A percentile compares a stretch with the other conserved stretches of the same genome.
Evolutionary conservation across 2,329 filamentous ascomycete species (phyloP).

Genomic region (Aspergillus pseudotamarii): DNA sequence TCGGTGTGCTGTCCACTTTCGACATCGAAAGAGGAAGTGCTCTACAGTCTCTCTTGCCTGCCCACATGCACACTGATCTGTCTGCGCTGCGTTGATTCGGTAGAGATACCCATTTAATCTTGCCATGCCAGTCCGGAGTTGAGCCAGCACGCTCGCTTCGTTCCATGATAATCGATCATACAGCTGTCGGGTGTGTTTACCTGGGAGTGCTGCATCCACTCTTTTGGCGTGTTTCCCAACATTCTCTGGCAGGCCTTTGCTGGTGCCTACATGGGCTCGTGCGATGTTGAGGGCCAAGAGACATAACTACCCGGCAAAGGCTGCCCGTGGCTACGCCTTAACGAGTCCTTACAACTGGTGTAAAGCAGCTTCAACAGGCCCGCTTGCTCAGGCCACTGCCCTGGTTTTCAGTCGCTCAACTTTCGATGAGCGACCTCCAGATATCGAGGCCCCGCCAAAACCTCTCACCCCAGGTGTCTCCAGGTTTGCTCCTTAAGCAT

Average conservation of each 20-base stretch:
- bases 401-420: too few relatives aligned
- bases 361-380: too few relatives aligned
- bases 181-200: conserved; percentile 31
- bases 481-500: too few relatives aligned
- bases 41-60: neutral
- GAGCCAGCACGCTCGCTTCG: conserved; percentile 27
- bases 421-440: too few relatives aligned
- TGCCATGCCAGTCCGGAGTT: conserved; percentile 31
- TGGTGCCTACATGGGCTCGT: conserved; percentile 21
- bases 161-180: conserved; percentile 27
- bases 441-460: too few relatives aligned
- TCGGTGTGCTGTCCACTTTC: conserved; percentile 28
- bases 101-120: conserved; percentile 34
- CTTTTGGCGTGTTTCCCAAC: conserved; percentile 28
- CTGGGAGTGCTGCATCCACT: conserved; percentile 32
- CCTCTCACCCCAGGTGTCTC: too few relatives aligned
- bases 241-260: conserved; percentile 22
- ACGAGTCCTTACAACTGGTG: too few relatives aligned
- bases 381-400: too few relatives aligned
- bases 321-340: too few relatives aligned
- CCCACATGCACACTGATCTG: conserved; percentile 21
- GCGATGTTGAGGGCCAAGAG: conserved; percentile 20
- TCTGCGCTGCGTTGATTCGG: conserved; percentile 7
- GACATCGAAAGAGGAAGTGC: conserved; percentile 15
- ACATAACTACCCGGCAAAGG: too few relatives aligned